phyloP scores from a whole-genome alignment of 1,284 basidiomycete genomes.

The Porodaedalea pini region DNA sequence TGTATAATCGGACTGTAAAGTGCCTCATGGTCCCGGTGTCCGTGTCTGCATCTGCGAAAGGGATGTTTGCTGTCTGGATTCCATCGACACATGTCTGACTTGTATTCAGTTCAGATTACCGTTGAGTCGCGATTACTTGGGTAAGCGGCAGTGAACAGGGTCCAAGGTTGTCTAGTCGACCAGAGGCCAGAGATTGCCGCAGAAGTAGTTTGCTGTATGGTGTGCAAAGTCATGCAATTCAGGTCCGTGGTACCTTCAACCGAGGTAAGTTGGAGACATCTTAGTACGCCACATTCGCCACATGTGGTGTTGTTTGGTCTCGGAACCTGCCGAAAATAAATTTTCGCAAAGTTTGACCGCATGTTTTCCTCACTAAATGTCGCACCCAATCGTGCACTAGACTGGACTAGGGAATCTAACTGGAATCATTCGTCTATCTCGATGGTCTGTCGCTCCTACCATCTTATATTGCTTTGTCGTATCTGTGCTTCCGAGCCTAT shows the following conservation, averaged over 20 bases:
- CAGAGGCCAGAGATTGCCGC: background rate
- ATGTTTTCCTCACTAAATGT: too few relatives aligned
- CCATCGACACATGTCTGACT: constrained; percentile 10
- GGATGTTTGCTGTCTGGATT: constrained; percentile 12
- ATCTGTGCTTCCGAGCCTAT: too few relatives aligned
- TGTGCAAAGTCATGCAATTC: background rate
- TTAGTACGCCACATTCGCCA: background rate
- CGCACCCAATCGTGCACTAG: too few relatives aligned
- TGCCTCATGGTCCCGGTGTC: constrained; percentile 3
- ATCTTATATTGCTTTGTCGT: too few relatives aligned
- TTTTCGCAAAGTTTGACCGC: too few relatives aligned
- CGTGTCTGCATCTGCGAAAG: constrained; percentile 1
- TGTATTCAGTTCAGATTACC: too few relatives aligned
- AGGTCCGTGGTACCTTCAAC: background rate
- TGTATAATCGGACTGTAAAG: background rate
- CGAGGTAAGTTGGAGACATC: background rate
- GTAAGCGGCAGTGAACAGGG: background rate
- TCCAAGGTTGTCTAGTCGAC: background rate
- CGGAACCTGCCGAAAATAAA: constrained; percentile 1
- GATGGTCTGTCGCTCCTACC: too few relatives aligned
- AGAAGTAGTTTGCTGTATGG: background rate
- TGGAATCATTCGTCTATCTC: too few relatives aligned
- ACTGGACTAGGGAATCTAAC: too few relatives aligned
- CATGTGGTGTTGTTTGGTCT: background rate
- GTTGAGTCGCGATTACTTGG: too few relatives aligned